Percentiles rank a stretch among this genome's conserved stretches.
phyloP scores from a whole-genome alignment of 805 yeast species.

The Yarrowia sp. region DNA sequence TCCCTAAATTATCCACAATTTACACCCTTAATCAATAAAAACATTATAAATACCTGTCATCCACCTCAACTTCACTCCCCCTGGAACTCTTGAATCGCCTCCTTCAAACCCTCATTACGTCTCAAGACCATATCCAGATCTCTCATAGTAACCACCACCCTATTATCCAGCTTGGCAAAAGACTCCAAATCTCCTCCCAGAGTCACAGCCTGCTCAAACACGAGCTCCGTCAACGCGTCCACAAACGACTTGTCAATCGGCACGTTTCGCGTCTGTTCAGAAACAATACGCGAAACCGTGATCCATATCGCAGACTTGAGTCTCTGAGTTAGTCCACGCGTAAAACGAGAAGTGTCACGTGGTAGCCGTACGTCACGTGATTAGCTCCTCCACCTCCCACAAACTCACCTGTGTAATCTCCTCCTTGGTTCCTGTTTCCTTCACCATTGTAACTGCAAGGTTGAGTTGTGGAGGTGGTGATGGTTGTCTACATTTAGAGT shows the following conservation, averaged over 20 bases:
- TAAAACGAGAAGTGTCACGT: no score
- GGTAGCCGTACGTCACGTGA: not conserved
- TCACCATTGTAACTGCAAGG: not conserved
- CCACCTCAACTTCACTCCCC: not conserved
- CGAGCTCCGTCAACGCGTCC: conserved; percentile 49
- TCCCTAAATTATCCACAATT: no score
- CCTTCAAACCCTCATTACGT: conserved; percentile 46
- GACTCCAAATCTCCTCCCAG: conserved; percentile 47
- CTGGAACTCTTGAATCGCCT: conserved; percentile 12
- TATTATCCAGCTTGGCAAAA: conserved; percentile 47
- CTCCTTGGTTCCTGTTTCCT: conserved; percentile 15
- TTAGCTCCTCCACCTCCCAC: no score
- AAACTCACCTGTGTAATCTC: conserved; percentile 25
- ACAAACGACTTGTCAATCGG: conserved; percentile 48
- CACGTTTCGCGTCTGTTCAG: conserved; percentile 45
- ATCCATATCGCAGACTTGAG: conserved; percentile 48
- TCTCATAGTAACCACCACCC: conserved; percentile 46
- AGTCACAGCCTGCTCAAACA: conserved; percentile 47
- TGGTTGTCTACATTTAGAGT: no score
- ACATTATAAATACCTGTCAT: not conserved
- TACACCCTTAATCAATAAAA: not conserved
- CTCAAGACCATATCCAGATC: conserved; percentile 48
- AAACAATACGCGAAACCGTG: conserved; percentile 47
- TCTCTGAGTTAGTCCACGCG: conserved; percentile 10
- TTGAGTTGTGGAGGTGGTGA: not conserved